Conservation (phyloP, 352 stramenopile genomes). For the Phytophthora brassicae region DNA sequence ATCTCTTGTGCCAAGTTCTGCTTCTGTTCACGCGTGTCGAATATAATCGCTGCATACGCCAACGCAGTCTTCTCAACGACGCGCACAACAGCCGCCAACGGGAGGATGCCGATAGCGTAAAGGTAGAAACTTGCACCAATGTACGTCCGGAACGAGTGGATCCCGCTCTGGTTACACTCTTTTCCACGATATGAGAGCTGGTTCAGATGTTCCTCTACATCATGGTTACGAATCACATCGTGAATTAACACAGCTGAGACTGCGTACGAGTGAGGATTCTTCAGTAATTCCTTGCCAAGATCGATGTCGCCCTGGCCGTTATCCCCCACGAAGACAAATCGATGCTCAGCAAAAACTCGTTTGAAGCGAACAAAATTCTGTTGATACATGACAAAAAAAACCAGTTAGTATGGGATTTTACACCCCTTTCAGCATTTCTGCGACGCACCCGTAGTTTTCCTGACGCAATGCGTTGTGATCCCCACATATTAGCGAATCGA, state of each 20-base stretch:
- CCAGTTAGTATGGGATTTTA: not conserved
- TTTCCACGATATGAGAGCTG: constrained; percentile 58
- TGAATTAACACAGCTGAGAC: constrained; percentile 75
- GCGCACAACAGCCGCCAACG: constrained; percentile 51
- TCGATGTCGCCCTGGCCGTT: constrained; percentile 85
- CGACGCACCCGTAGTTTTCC: constrained; percentile 63
- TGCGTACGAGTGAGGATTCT: constrained; percentile 48
- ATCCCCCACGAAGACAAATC: constrained; percentile 81
- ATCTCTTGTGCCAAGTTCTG: constrained; percentile 62
- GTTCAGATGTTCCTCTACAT: constrained; percentile 20
- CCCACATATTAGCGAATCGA: constrained; percentile 61
- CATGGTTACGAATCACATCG: constrained; percentile 80
- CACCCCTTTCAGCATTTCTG: not conserved
- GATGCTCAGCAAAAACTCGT: constrained; percentile 69
- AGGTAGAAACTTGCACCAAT: constrained; percentile 71
- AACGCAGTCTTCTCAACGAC: constrained; percentile 62
- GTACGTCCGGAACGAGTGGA: constrained; percentile 78
- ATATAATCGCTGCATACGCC: constrained; percentile 61
- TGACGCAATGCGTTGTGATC: constrained; percentile 61
- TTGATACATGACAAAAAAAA: not conserved
- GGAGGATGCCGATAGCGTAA: constrained; percentile 51
- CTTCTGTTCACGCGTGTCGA: constrained; percentile 61
- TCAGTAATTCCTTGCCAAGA: constrained; percentile 68
- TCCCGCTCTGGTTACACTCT: constrained; percentile 65
- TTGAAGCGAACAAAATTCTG: constrained; percentile 81